Evolutionary conservation across 257 asterid species (phyloP), one percentile per base, ranked within the genome.

Genomic region (Jaltomata sinuosa): DNA sequence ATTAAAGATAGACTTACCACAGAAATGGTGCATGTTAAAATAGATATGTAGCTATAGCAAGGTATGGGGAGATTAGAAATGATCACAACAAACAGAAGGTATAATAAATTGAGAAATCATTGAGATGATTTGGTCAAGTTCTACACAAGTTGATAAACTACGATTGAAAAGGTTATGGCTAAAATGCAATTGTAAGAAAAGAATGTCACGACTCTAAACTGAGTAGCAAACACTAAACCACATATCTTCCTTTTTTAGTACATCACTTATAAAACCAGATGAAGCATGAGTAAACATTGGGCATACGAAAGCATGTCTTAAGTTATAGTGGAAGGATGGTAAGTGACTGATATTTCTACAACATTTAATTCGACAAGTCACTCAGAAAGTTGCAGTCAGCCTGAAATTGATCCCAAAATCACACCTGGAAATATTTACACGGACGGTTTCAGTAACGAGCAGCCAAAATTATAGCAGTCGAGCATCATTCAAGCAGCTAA

Each of bases 401-500:
- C 72, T 64, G 40, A 64, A 64, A 15, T 14, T 64, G 40, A 64
- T 29, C 72, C 1, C 5, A 64, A n/a, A n/a, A 64, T 64, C 32
- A 12, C 72, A 64, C 18, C 40, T 29, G 40, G n/a, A 29, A 64
- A 27, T 64, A 29, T 64, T 27, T 62, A 62, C 40, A 64, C n/a
- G 0, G 4, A 64, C 9, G 5, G 40, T 64, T 29, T 64, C 38
- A 29, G 42, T 29, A 14, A 64, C 40, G 1, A 6, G 72, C 72
- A 27, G 72, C 72, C 40, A 64, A 64, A 29, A 16, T 16, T 64
- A 6, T 15, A 64, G 12, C 7, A 11, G 11, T 16, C n/a, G 3
- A 49, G 54, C 19, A 40, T 21, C 81, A 74, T 8, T 90, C 91
- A 93, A 87, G 84, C 84, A 57, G 88, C 84, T 52, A 89, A 62